These are phyloP conservation scores for Hymenoscyphus infarciens DNA, from an alignment of 2,329 filamentous ascomycete genomes.

Conservation along the genomic window DNA sequence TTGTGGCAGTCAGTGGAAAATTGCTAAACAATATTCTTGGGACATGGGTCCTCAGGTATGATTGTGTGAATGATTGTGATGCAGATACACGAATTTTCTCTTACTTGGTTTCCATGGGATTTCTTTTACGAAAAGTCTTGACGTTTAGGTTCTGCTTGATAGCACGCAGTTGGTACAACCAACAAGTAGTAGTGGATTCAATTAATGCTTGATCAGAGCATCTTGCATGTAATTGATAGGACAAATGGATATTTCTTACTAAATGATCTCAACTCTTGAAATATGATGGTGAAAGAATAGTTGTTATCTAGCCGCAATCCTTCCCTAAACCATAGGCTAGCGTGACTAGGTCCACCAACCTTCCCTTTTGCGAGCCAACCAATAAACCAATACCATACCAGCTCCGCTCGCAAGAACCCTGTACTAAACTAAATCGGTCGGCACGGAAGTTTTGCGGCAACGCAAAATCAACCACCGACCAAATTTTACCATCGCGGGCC, in stretches of 20 bases:
- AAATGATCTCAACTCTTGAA: not conserved
- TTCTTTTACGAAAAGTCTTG: constrained; percentile 5
- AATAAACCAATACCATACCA: not conserved
- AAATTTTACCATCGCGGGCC: no score
- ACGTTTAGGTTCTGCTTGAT: not conserved
- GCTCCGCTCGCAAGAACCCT: constrained; percentile 1
- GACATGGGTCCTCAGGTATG: not conserved
- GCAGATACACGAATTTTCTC: constrained; percentile 13
- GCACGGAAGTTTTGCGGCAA: not conserved
- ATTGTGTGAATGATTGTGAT: constrained; percentile 18
- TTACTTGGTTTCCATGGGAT: constrained; percentile 13
- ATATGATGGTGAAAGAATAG: not conserved
- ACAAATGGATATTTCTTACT: not conserved
- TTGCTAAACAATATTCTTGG: not conserved
- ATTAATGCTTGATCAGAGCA: not conserved
- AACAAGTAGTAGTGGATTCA: not conserved
- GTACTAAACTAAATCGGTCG: not conserved
- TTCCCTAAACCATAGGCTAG: not conserved
- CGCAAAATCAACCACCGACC: no score
- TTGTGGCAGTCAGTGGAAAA: not conserved
- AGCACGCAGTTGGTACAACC: not conserved
- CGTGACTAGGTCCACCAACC: no score
- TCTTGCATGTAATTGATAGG: constrained; percentile 2
- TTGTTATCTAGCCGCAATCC: not conserved
- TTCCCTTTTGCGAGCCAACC: not conserved